A percentile compares a stretch with the other conserved stretches of the same genome.
Evolutionary conservation across 305 asterid species (phyloP).

Genomic region (Ajuga reptans): DNA sequence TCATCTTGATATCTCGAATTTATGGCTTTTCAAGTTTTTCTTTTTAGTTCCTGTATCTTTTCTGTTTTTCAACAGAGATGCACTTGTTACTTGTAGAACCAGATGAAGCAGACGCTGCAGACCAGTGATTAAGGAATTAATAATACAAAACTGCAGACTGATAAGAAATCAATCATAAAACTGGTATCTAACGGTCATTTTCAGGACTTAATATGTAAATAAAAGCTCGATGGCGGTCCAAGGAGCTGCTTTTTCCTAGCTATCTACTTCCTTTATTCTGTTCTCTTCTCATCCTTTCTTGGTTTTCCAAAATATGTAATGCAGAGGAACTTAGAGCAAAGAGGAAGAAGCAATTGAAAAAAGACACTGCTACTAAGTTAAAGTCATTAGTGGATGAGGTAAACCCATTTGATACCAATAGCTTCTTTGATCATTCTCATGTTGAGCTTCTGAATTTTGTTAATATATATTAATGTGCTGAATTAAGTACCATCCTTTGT

Average conservation of each 20-base stretch:
- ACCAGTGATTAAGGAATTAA: background rate
- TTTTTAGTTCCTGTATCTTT: background rate
- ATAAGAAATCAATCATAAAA: no score
- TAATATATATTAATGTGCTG: slow-evolving; percentile 4
- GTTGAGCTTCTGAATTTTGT: background rate
- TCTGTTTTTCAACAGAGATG: background rate
- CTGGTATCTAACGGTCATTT: background rate
- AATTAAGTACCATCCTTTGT: background rate
- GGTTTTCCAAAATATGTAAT: slow-evolving; percentile 15
- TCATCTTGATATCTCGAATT: slow-evolving; percentile 11
- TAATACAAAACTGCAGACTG: background rate
- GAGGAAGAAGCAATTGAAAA: slow-evolving; percentile 89
- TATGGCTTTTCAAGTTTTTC: background rate
- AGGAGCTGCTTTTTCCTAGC: slow-evolving; percentile 7
- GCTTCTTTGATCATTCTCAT: slow-evolving; percentile 4
- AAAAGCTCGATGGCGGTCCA: slow-evolving; percentile 1
- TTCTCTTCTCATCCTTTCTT: background rate
- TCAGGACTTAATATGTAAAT: background rate
- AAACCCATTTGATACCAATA: slow-evolving; percentile 1
- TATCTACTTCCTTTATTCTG: background rate
- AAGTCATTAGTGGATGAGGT: slow-evolving; percentile 89
- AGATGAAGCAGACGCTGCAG: slow-evolving; percentile 16
- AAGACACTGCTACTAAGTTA: slow-evolving; percentile 71
- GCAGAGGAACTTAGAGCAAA: slow-evolving; percentile 87
- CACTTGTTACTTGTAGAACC: background rate